Evolutionary conservation across 306 rosid genomes (phyloP), one percentile per base, ranked within the genome.

Genomic region (Fragaria nilgerrensis): DNA sequence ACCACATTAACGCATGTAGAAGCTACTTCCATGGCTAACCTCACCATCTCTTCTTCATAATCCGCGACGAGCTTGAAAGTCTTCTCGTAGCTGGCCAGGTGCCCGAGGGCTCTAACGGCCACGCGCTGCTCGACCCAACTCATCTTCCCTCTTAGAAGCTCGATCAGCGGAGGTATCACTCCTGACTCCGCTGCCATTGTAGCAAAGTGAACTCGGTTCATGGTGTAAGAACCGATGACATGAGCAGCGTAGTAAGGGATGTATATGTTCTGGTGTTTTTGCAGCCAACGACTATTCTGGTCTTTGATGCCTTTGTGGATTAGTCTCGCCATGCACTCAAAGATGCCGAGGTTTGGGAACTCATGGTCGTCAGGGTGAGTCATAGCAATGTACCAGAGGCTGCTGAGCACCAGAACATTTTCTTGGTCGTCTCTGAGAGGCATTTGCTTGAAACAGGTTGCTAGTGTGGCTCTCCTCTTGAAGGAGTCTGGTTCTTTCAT

Each of bases 221-320:
- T 88, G 7, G 98, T 93, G 75, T 91, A 90, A 47, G 98, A 93
- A 20, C 98, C 98, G 69, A 93, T 93, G 11, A 90, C 84, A 55
- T 93, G 97, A 44, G 95, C 95, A 16, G 98, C 95, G 45, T 93
- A 93, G 41, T 93, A 93, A 44, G 98, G 98, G 45, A 89, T 82
- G 66, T 89, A 93, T 7, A 89, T 88, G 78, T 93, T 93, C 78
- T 93, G 95, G 61, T 82, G 75, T 37, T 75, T 78, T 1, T 50
- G 83, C 70, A 91, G 93, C 98, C 98, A 90, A 32, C 37, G 23
- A 36, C 20, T 53, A 36, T n/a, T 47, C 5, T 17, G 76, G 74
- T 88, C 77, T 4, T 77, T 77, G 44, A 83, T 49, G 36, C 83
- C 91, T 79, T 78, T 88, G 62, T 56, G n/a, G 80, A 93, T 89